Base-by-base conservation (phyloP, 228 moss, liverwort and hornwort species). In the Sphagnum magellanicum region DNA sequence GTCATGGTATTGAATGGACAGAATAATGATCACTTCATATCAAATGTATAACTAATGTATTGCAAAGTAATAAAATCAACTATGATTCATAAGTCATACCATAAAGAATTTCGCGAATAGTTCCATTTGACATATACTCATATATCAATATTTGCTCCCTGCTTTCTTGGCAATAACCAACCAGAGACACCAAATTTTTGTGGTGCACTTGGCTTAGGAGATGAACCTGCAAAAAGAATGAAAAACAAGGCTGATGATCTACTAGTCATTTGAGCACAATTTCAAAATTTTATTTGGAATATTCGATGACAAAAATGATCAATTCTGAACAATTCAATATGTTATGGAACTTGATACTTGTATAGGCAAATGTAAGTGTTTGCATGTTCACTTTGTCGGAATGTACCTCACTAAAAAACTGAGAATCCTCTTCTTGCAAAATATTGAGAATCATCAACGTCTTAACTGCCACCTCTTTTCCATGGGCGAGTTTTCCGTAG, bases 161-260 rank as follows among this genome's bases (percentile, higher is more conserved):
- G 59, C 72, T 68, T 32, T 79, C 81, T 49, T 82, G 68, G 75
- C 78, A 91, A 50, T 86, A 91, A 6, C 88, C 91, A 4, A 86
- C 52, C 1, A 91, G 48, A 0, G 80, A 82, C 16, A 91, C 91
- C 0, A 91, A 70, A 68, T 88, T 81, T 69, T 53, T 88, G 78
- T 91, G 88, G 67, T 82, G 86, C 16, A 88, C 83, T 62, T 75
- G 76, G 49, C 88, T 81, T 7, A 91, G 72, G 16, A 91, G 67
- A 53, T 78, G 78, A 4, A 88, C 85, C 88, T 90, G 70, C 4
- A 13, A 4, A 59, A 62, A 8, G 59, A 55, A 8, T 8, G 9
- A 12, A 12, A 55, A 8, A 55, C 8, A 12, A 8, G 12, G 12
- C 12, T 8, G 1, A 12, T 55, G 55, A 55, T 8, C 9, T 55